These are phyloP conservation scores for Chenopodium album DNA, from an alignment of 148 eudicot species.

Conservation along the genomic window DNA sequence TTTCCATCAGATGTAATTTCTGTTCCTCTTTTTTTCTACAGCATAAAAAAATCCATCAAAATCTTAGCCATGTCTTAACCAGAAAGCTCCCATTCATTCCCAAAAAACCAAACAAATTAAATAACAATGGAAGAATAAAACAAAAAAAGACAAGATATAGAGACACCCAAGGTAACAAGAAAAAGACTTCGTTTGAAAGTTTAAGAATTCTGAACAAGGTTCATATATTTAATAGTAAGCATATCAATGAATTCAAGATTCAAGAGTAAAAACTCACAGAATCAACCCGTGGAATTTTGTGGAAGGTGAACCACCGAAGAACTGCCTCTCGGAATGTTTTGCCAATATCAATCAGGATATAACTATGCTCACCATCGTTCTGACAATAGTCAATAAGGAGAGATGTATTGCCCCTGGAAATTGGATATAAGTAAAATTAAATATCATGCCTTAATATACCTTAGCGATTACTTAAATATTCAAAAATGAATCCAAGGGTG, in stretches of 20 bases:
- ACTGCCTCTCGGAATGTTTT: slow-evolving; percentile 89
- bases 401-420: slow-evolving; percentile 89
- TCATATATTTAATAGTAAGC: not conserved
- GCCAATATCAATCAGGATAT: slow-evolving; percentile 82
- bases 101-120: not conserved
- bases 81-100: not conserved
- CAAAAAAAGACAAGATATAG: not conserved
- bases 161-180: not conserved
- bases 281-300: slow-evolving; percentile 84
- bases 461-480: not conserved
- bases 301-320: slow-evolving; percentile 83
- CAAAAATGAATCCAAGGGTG: not conserved
- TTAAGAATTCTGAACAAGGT: not conserved
- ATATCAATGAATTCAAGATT: not conserved
- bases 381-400: slow-evolving; percentile 76
- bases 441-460: not conserved
- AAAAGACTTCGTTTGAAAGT: not conserved
- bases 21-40: not conserved
- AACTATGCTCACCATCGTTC: slow-evolving; percentile 48
- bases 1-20: not conserved
- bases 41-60: not conserved
- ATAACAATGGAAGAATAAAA: not conserved
- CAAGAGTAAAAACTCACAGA: slow-evolving; percentile 59
- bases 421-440: slow-evolving; percentile 6
- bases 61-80: not conserved